phyloP scores from a whole-genome alignment of 148 eudicot species.

The Vaccinium macrocarpon region DNA sequence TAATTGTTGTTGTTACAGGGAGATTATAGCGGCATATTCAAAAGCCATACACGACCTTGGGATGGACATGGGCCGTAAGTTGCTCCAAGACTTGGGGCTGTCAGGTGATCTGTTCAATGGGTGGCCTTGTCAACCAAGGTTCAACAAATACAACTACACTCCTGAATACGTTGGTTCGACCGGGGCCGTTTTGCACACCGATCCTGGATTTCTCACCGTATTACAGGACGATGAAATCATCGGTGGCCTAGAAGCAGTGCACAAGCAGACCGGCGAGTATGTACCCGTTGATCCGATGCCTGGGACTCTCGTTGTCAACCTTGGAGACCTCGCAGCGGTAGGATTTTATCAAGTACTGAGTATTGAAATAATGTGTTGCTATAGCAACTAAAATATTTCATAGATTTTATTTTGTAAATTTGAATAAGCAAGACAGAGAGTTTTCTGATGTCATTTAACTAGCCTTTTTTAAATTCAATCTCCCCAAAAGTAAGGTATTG shows the following conservation, averaged over 20 bases:
- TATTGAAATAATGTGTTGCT: too few species aligned
- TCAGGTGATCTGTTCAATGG: slow-evolving; percentile 40
- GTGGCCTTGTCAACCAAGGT: slow-evolving; percentile 54
- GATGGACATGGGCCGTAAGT: slow-evolving; percentile 18
- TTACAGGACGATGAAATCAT: slow-evolving; percentile 59
- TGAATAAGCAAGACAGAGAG: too few species aligned
- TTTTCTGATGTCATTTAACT: too few species aligned
- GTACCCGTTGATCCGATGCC: slow-evolving; percentile 43
- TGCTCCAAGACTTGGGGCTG: slow-evolving; percentile 29
- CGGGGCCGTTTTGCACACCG: slow-evolving; percentile 56
- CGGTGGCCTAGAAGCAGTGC: slow-evolving; percentile 54
- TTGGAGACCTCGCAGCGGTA: slow-evolving; percentile 44
- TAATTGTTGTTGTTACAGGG: slow-evolving; percentile 18
- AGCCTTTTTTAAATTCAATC: too few species aligned
- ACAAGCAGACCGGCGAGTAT: slow-evolving; percentile 28
- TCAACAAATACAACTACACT: slow-evolving; percentile 64
- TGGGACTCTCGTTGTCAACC: slow-evolving; percentile 48
- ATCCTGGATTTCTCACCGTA: slow-evolving; percentile 51
- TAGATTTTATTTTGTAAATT: too few species aligned
- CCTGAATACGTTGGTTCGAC: slow-evolving; percentile 47
- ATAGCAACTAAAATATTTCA: too few species aligned
- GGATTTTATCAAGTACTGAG: background rate
- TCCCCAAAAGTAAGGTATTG: too few species aligned
- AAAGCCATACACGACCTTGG: slow-evolving; percentile 25
- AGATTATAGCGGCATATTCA: slow-evolving; percentile 16